Evolutionary conservation across 2,329 filamentous ascomycete genomes (phyloP).

Genomic region (Trichoderma hamatum): DNA sequence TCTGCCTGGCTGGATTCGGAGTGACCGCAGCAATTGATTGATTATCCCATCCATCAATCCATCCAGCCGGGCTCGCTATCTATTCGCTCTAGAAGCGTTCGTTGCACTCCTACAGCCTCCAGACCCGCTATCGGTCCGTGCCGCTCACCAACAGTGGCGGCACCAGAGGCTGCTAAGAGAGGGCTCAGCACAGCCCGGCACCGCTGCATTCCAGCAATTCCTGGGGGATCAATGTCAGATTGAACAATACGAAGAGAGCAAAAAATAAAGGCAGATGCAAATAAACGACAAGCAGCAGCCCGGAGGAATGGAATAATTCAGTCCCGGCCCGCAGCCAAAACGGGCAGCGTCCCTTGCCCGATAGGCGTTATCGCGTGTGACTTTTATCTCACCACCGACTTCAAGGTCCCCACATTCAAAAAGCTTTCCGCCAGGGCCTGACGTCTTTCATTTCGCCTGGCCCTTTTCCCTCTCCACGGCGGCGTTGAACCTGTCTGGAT

Average conservation of each 20-base stretch:
- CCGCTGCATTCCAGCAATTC: background rate
- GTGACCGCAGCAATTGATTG: background rate
- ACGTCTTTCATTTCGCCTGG: constrained; percentile 12
- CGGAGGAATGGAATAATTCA: background rate
- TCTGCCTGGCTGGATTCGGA: background rate
- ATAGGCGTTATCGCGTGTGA: background rate
- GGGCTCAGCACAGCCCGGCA: background rate
- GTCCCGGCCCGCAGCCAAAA: background rate
- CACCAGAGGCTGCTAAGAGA: background rate
- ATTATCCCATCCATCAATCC: background rate
- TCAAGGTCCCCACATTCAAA: constrained; percentile 12
- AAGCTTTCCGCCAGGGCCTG: constrained; percentile 17
- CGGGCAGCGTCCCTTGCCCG: background rate
- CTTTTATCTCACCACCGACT: background rate
- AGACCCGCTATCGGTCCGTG: constrained; percentile 24
- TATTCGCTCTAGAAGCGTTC: background rate
- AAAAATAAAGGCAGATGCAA: background rate
- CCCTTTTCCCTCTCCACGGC: background rate
- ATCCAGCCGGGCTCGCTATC: background rate
- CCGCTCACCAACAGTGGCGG: constrained; percentile 5
- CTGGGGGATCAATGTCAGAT: background rate
- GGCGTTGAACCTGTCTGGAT: background rate
- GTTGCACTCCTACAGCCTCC: background rate
- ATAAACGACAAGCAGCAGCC: background rate
- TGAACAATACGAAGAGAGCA: background rate